Conservation (phyloP, 2,329 filamentous ascomycete species). For the Alternaria gaisen region DNA sequence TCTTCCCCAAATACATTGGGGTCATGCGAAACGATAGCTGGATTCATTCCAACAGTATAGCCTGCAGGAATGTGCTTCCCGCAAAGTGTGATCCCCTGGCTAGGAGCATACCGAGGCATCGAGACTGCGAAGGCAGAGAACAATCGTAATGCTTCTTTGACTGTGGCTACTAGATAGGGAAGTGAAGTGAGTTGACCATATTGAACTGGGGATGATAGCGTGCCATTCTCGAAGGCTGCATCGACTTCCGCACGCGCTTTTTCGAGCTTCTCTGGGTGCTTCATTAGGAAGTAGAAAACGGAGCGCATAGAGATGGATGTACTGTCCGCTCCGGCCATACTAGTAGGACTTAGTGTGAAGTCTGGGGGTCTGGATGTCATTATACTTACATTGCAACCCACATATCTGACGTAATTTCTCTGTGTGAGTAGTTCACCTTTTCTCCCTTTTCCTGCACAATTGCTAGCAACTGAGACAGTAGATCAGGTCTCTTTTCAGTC, state of each 20-base stretch:
- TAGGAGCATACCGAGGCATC: slow-evolving; percentile 75
- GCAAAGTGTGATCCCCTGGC: slow-evolving; percentile 68
- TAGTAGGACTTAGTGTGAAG: slow-evolving; percentile 5
- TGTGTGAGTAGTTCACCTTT: slow-evolving; percentile 40
- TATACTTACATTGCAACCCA: slow-evolving; percentile 42
- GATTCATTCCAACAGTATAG: slow-evolving; percentile 75
- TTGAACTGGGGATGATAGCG: slow-evolving; percentile 22
- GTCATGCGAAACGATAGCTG: slow-evolving; percentile 62
- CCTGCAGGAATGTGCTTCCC: slow-evolving; percentile 70
- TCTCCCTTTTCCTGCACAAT: slow-evolving; percentile 42
- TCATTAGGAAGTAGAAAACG: slow-evolving; percentile 53
- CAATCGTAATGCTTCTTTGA: slow-evolving; percentile 79
- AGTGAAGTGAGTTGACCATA: slow-evolving; percentile 67
- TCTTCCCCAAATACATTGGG: slow-evolving; percentile 5
- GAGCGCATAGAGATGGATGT: slow-evolving; percentile 46
- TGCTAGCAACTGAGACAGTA: slow-evolving; percentile 40
- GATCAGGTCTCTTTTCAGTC: slow-evolving; percentile 35
- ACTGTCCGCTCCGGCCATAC: slow-evolving; percentile 50
- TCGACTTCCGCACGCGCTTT: slow-evolving; percentile 31
- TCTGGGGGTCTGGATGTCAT: not conserved
- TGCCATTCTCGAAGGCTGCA: slow-evolving; percentile 17
- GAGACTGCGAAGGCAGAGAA: slow-evolving; percentile 76
- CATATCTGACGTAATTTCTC: slow-evolving; percentile 40
- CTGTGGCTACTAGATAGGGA: slow-evolving; percentile 76
- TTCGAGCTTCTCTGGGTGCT: slow-evolving; percentile 32